Evolutionary conservation across 2,329 filamentous ascomycete species (phyloP).

Genomic region (Xylogone sp.): DNA sequence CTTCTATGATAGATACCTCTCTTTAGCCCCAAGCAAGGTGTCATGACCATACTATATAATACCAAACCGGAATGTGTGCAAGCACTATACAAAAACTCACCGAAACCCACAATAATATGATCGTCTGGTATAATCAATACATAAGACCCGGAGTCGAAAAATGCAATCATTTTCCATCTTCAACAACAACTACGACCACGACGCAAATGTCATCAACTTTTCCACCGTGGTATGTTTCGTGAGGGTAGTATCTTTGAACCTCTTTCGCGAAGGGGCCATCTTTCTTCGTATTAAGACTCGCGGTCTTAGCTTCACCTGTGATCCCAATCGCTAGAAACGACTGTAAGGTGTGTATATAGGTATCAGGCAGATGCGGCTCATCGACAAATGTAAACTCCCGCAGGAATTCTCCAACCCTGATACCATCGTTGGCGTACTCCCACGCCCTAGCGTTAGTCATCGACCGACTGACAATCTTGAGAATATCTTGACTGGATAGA

Average conservation of each 20-base stretch:
- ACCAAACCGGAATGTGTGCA: too few species aligned
- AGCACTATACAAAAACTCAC: too few species aligned
- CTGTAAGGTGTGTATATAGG: constrained; percentile 58
- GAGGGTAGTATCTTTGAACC: constrained; percentile 81
- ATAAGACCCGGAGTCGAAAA: too few species aligned
- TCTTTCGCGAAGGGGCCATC: constrained; percentile 95
- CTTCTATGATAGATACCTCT: too few species aligned
- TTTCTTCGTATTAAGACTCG: constrained; percentile 74
- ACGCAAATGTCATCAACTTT: constrained; percentile 97
- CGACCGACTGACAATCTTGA: constrained; percentile 71
- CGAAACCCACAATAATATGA: too few species aligned
- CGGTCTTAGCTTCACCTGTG: constrained; percentile 76
- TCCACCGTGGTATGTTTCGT: constrained; percentile 84
- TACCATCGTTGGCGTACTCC: constrained; percentile 58
- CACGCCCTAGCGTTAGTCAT: constrained; percentile 77
- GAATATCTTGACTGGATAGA: constrained; percentile 82
- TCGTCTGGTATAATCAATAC: too few species aligned
- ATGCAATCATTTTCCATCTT: constrained; percentile 47
- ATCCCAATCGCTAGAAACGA: constrained; percentile 76
- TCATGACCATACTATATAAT: too few species aligned
- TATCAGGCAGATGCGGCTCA: constrained; percentile 26
- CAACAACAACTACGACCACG: constrained; percentile 72
- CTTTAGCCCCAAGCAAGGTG: too few species aligned
- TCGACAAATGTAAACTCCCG: constrained; percentile 46
- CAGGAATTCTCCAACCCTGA: constrained; percentile 61